Base-by-base conservation (phyloP, 2,329 filamentous ascomycete species). In the Penicillium palitans region DNA sequence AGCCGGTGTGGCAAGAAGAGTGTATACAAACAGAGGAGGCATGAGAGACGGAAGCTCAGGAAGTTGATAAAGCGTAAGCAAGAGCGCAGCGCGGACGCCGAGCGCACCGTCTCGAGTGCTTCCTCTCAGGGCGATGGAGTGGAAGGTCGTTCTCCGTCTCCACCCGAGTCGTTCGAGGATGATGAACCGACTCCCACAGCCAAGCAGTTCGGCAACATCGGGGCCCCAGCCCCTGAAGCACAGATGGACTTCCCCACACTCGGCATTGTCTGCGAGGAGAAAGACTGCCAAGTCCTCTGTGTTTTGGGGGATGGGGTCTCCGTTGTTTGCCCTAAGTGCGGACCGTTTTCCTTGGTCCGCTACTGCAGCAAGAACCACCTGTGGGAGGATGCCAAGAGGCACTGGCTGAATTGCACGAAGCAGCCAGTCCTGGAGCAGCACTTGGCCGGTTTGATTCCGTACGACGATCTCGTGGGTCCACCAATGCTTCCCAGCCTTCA, bases 321-420 rank as follows among this genome's bases (percentile, higher is more conserved):
- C 2, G 66, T 72, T 24, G 72, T 77, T 61, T 79, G 77, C 58
- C 73, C 74, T 10, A 63, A 68, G 6, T 79, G 77, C 59, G 76
- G 77, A 4, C 73, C 77, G 1, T 72, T 66, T 59, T 75, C 74
- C 9, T 62, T 63, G 41, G 57, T 71, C n/a, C 71, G 74, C 17
- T 79, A 78, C 61, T 79, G 77, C 65, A 61, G 62, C 40, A 68
- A 70, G 48, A 57, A 70, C 21, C 76, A 78, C 54, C 62, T 77
- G 6, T 62, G 73, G 48, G 63, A 66, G 15, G 73, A 77, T 46
- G 59, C 73, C 51, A 67, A 69, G 52, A n/a, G 29, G 6, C 77
- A 79, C 63, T 78, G 76, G 74, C 2, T 41, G 1, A 29, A 52
- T 21, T 74, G 72, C 31, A 61, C 63, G 2, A 44, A 62, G 15